phyloP scores from a whole-genome alignment of 805 yeast genomes.

The Metschnikowia koreensis region DNA sequence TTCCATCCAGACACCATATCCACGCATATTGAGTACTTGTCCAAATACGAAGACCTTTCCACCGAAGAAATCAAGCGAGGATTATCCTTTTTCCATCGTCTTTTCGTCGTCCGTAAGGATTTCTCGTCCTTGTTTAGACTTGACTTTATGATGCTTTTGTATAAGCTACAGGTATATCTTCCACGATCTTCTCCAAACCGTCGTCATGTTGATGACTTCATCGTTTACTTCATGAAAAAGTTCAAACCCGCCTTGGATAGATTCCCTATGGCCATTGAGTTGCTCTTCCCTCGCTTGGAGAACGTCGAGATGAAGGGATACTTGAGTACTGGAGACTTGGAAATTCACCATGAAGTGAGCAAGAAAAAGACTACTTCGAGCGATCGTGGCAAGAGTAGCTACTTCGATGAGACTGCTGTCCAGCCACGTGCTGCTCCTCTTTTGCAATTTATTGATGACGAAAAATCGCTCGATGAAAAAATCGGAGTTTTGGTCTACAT shows the following conservation, averaged over 20 bases:
- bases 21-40: constrained; percentile 61
- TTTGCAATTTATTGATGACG: constrained; percentile 32
- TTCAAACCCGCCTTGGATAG: constrained; percentile 47
- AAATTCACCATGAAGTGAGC: constrained; percentile 17
- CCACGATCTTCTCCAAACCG: constrained; percentile 47
- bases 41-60: constrained; percentile 59
- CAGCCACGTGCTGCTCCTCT: constrained; percentile 35
- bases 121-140: constrained; percentile 61
- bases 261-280: constrained; percentile 60
- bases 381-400: constrained; percentile 10
- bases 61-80: constrained; percentile 61
- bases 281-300: constrained; percentile 63
- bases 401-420: constrained; percentile 16
- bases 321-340: constrained; percentile 59
- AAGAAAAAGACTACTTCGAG: not conserved
- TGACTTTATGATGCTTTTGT: constrained; percentile 67
- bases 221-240: constrained; percentile 62
- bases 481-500: constrained; percentile 49
- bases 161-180: constrained; percentile 47
- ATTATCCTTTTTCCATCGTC: constrained; percentile 66
- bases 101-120: constrained; percentile 60
- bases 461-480: constrained; percentile 43
- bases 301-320: constrained; percentile 46
- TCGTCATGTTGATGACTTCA: constrained; percentile 61
- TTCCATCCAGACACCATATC: constrained; percentile 60